A percentile compares a stretch with the other conserved stretches of the same genome.
These are phyloP conservation scores for Amesomyces nigricolor DNA, from an alignment of 2,329 filamentous ascomycete species.

Conservation along the genomic window DNA sequence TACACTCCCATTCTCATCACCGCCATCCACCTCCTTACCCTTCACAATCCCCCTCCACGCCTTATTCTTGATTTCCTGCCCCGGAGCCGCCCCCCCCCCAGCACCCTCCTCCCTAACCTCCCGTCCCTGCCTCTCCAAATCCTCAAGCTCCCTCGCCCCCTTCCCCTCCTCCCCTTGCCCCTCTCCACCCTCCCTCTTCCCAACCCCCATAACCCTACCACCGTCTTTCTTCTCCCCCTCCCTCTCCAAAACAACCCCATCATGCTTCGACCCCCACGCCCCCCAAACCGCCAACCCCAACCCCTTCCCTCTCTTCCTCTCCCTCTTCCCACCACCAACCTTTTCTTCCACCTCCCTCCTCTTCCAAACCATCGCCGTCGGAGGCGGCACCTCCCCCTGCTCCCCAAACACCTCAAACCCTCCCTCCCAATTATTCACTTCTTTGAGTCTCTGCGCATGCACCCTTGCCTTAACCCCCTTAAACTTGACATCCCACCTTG, in stretches of 20 bases:
- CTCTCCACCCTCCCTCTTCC: constrained; percentile 32
- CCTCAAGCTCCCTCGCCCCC: constrained; percentile 38
- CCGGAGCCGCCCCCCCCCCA: not conserved
- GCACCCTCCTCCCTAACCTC: constrained; percentile 46
- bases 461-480: constrained; percentile 62
- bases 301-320: constrained; percentile 47
- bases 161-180: constrained; percentile 34
- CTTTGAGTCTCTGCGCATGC: constrained; percentile 66
- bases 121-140: constrained; percentile 38
- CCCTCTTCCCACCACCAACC: constrained; percentile 30
- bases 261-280: constrained; percentile 82
- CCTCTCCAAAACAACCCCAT: constrained; percentile 63
- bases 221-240: constrained; percentile 47
- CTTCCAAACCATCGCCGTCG: constrained; percentile 73
- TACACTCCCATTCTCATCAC: constrained; percentile 28
- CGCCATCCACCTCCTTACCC: constrained; percentile 7
- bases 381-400: constrained; percentile 68
- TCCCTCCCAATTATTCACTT: constrained; percentile 48
- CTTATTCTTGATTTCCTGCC: not conserved
- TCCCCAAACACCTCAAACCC: constrained; percentile 66
- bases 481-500: constrained; percentile 68
- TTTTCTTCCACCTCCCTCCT: constrained; percentile 40
- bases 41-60: constrained; percentile 3
- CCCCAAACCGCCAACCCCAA: constrained; percentile 79
- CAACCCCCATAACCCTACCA: constrained; percentile 32